Percentiles rank a stretch among this genome's conserved stretches.
phyloP scores from a whole-genome alignment of 2,329 filamentous ascomycete genomes.

The Rosellinia necatrix region DNA sequence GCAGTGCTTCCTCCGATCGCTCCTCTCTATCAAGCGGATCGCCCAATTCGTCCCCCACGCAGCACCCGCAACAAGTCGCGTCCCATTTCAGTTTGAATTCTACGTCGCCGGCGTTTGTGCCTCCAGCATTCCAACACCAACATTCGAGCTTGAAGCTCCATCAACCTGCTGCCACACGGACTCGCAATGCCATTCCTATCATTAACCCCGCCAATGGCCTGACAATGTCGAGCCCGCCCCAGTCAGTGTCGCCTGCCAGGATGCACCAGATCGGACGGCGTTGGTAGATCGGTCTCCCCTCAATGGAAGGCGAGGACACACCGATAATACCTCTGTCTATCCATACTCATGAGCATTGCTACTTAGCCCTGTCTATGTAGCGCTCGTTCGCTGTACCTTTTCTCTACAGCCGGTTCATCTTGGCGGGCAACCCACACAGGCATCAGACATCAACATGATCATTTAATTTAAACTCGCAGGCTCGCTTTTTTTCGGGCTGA shows the following conservation, averaged over 20 bases:
- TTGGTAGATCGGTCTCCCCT: conserved; percentile 54
- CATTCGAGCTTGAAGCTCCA: conserved; percentile 77
- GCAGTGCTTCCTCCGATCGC: conserved; percentile 86
- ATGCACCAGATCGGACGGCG: conserved; percentile 62
- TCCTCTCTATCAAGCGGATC: conserved; percentile 95
- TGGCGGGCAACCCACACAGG: conserved; percentile 54
- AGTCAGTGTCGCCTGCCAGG: conserved; percentile 66
- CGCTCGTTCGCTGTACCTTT: conserved; percentile 45
- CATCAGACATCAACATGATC: conserved; percentile 51
- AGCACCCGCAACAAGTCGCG: conserved; percentile 79
- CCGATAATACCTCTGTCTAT: conserved; percentile 43
- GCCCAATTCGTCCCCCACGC: conserved; percentile 86
- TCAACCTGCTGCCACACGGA: conserved; percentile 86
- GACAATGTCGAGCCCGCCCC: conserved; percentile 85
- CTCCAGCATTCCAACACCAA: conserved; percentile 68
- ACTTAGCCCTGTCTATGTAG: conserved; percentile 31
- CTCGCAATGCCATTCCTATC: conserved; percentile 95
- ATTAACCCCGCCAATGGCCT: conserved; percentile 93
- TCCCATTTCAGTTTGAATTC: conserved; percentile 77
- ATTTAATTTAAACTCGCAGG: conserved; percentile 33
- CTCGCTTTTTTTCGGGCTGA: conserved; percentile 39
- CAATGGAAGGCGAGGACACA: conserved; percentile 41
- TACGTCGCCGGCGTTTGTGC: conserved; percentile 67
- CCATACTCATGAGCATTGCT: conserved; percentile 30
- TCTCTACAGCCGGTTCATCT: conserved; percentile 51